Evolutionary conservation across 176 grass and related monocot species (phyloP).

Genomic region (Dendrocalamus sinicus): DNA sequence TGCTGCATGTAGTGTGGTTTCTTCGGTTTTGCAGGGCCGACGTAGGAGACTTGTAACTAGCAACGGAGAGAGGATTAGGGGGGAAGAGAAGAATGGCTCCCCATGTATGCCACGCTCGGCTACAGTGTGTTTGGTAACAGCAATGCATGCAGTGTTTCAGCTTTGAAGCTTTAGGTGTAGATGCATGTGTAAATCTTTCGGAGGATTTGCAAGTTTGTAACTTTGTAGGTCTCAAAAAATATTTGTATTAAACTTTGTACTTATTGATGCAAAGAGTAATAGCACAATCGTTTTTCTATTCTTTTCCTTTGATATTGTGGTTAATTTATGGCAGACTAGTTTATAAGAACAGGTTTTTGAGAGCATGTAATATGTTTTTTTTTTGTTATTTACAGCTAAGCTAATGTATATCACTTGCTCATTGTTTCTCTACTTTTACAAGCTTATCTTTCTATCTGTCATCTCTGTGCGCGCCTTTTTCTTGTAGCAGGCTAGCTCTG

Average conservation of each 20-base stretch:
- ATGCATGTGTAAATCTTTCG: conserved; percentile 24
- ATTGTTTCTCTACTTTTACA: conserved; percentile 38
- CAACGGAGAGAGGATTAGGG: background rate
- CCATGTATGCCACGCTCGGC: conserved; percentile 19
- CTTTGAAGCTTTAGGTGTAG: conserved; percentile 28
- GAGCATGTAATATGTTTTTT: conserved; percentile 34
- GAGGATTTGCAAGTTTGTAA: conserved; percentile 37
- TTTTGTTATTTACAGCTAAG: conserved; percentile 21
- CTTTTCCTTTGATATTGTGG: background rate
- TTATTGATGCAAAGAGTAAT: conserved; percentile 28
- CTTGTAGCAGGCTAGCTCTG: conserved; percentile 55
- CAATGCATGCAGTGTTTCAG: conserved; percentile 34
- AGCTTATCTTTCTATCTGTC: conserved; percentile 54
- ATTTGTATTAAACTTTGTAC: conserved; percentile 1
- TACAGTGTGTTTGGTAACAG: conserved; percentile 38
- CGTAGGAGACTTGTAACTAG: conserved; percentile 15
- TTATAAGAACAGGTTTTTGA: background rate
- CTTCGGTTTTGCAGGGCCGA: conserved; percentile 40
- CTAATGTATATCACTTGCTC: conserved; percentile 27
- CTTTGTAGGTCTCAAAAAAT: too few relatives aligned
- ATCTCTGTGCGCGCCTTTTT: conserved; percentile 45
- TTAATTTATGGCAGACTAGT: background rate
- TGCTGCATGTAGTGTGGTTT: conserved; percentile 40
- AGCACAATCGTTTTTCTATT: background rate
- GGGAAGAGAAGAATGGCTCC: background rate